Evolutionary conservation across 2,329 filamentous ascomycete species (phyloP), one percentile per base, ranked within the genome.

Genomic region (Cytospora schulzeri): DNA sequence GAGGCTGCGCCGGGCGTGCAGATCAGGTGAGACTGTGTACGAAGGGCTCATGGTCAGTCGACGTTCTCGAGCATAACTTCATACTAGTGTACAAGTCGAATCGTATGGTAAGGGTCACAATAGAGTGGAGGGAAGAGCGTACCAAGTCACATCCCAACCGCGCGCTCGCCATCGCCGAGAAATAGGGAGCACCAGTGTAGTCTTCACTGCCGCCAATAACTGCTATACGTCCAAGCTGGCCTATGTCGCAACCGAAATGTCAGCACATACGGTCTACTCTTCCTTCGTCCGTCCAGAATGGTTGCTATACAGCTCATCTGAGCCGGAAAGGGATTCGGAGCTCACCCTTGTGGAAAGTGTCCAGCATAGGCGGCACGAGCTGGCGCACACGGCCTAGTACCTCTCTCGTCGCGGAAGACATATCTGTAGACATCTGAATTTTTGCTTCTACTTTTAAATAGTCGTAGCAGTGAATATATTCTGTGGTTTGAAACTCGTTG

Each of bases 181-280:
- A 99, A 80, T 97, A 99, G 15, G 95, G 95, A 65, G 95, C 95
- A 45, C 95, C 95, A 1, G 95, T 97, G 76, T 98, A 99, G 78
- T 98, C 94, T 75, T 94, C 89, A 73, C 92, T 96, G 50, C 95
- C 95, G 59, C 95, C 95, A 69, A 99, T 95, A 65, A 99, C 95
- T 60, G 88, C 95, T 60, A 99, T 88, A 62, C 95, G 87, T 6
- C 95, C 95, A 69, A 97, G 84, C 78, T 98, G 94, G 66, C 95
- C 94, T 96, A 71, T 24, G 4, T 54, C 48, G 51, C 26, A 63
- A 51, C n/a, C 24, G 15, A 6, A 1, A 4, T 22, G 28, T 71
- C 48, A 71, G 63, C 51, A n/a, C n/a, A n/a, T 11, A 50, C 14
- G 4, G 5, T 28, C 14, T 11, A 19, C n/a, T 4, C 26, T 26